Conservation (phyloP, 345 rosid genomes). For the Citrus trifoliata region DNA sequence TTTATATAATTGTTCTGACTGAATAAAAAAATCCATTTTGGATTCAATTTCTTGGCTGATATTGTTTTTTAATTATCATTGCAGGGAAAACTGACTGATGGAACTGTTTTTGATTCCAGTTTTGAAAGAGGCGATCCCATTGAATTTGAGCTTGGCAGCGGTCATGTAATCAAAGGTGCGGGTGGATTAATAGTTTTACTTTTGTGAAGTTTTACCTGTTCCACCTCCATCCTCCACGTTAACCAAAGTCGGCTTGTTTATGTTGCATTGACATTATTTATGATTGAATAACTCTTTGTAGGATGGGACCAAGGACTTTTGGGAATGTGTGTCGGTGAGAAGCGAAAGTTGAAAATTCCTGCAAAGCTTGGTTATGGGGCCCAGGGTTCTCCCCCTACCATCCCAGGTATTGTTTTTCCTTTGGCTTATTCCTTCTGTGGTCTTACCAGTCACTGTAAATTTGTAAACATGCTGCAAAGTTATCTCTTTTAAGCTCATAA, state of each 20-base stretch:
- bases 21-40: background rate
- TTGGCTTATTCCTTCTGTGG: background rate
- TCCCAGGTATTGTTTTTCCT: slow-evolving; percentile 55
- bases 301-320: slow-evolving; percentile 98
- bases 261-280: slow-evolving; percentile 3
- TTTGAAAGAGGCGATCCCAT: slow-evolving; percentile 96
- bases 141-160: slow-evolving; percentile 91
- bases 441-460: background rate
- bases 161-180: slow-evolving; percentile 94
- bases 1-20: background rate
- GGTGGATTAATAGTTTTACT: background rate
- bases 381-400: slow-evolving; percentile 91
- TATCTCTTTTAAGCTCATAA: background rate
- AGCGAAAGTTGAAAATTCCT: slow-evolving; percentile 92
- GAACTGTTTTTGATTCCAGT: slow-evolving; percentile 93
- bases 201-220: background rate
- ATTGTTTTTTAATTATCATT: background rate
- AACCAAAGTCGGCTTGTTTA: background rate
- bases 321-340: slow-evolving; percentile 88
- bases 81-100: slow-evolving; percentile 95
- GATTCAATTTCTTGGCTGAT: background rate
- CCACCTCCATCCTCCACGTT: background rate
- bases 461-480: background rate
- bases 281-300: slow-evolving; percentile 23
- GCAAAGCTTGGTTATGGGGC: slow-evolving; percentile 90